These are phyloP conservation scores for Diplodia sapinea DNA, from an alignment of 2,329 filamentous ascomycete species.

Conservation along the genomic window DNA sequence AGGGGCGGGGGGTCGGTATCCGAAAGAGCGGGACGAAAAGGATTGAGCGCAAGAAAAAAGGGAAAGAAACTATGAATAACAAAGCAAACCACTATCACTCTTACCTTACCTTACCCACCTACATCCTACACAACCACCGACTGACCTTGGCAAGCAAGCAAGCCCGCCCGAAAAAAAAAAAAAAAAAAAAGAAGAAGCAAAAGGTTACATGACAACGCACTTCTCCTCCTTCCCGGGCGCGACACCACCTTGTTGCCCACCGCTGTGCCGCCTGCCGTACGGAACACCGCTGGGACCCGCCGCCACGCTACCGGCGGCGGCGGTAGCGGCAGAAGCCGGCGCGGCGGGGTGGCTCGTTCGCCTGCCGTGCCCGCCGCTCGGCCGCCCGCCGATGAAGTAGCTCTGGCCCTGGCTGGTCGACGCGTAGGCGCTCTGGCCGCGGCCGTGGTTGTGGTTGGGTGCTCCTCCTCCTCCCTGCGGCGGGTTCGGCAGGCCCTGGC, in stretches of 20 bases:
- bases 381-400: conserved; percentile 30
- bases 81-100: not conserved
- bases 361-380: conserved; percentile 7
- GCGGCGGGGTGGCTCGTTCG: conserved; percentile 1
- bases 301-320: too few relatives aligned
- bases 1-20: too few relatives aligned
- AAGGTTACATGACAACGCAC: conserved; percentile 34
- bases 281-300: conserved; percentile 2
- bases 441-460: conserved; percentile 37
- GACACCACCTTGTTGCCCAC: not conserved
- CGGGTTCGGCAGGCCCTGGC: conserved; percentile 41
- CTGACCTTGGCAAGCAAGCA: not conserved
- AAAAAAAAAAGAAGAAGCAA: too few relatives aligned
- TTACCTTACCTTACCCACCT: not conserved
- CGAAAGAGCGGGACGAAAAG: not conserved
- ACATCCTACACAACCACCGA: not conserved
- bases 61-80: not conserved
- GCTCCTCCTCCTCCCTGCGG: conserved; percentile 37
- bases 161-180: too few relatives aligned
- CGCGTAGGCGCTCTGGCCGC: conserved; percentile 30
- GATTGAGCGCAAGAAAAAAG: not conserved
- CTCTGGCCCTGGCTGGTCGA: conserved; percentile 24
- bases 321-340: too few relatives aligned
- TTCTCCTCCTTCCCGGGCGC: conserved; percentile 32
- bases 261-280: conserved; percentile 14